A percentile compares a stretch with the other conserved stretches of the same genome.
These are phyloP conservation scores for Penstemon newberryi DNA, from an alignment of 257 asterid genomes.

Conservation along the genomic window DNA sequence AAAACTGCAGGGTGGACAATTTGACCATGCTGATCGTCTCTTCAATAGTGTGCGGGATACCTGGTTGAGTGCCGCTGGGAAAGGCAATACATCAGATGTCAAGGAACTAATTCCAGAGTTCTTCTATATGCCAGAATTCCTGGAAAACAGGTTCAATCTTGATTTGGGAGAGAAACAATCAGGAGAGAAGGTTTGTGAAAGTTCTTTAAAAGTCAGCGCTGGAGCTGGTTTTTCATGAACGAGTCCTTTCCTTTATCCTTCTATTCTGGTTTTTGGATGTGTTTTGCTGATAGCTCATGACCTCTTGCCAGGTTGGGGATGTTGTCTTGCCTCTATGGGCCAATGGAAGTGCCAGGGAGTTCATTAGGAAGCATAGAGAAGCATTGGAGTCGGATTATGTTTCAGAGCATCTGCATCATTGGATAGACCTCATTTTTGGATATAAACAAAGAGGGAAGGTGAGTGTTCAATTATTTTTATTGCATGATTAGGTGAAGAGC, in stretches of 20 bases:
- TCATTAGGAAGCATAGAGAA: slow-evolving; percentile 89
- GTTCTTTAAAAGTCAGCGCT: too few relatives aligned
- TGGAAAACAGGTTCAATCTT: slow-evolving; percentile 81
- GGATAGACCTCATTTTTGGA: slow-evolving; percentile 99
- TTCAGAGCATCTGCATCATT: slow-evolving; percentile 94
- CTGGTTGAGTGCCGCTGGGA: slow-evolving; percentile 98
- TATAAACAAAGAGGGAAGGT: slow-evolving; percentile 97
- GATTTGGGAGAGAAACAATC: slow-evolving; percentile 99
- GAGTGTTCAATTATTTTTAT: slow-evolving; percentile 26
- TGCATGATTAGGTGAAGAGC: slow-evolving; percentile 11
- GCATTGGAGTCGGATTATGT: slow-evolving; percentile 98
- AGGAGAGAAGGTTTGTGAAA: slow-evolving; percentile 85
- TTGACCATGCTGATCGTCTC: slow-evolving; percentile 99
- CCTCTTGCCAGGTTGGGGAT: slow-evolving; percentile 75
- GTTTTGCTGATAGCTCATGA: slow-evolving; percentile 27
- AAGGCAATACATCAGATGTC: slow-evolving; percentile 96
- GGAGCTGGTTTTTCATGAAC: neutral
- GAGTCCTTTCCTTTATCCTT: neutral
- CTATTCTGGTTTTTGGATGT: slow-evolving; percentile 1
- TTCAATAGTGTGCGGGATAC: slow-evolving; percentile 90
- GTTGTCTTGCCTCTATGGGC: slow-evolving; percentile 97
- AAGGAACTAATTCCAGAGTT: slow-evolving; percentile 98
- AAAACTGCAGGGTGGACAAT: slow-evolving; percentile 98
- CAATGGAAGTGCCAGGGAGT: slow-evolving; percentile 86
- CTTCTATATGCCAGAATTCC: slow-evolving; percentile 94